Percentiles rank a stretch among this genome's conserved stretches.
These are phyloP conservation scores for Aspergillus heteromorphus DNA, from an alignment of 495 filamentous ascomycete species.

Conservation along the genomic window DNA sequence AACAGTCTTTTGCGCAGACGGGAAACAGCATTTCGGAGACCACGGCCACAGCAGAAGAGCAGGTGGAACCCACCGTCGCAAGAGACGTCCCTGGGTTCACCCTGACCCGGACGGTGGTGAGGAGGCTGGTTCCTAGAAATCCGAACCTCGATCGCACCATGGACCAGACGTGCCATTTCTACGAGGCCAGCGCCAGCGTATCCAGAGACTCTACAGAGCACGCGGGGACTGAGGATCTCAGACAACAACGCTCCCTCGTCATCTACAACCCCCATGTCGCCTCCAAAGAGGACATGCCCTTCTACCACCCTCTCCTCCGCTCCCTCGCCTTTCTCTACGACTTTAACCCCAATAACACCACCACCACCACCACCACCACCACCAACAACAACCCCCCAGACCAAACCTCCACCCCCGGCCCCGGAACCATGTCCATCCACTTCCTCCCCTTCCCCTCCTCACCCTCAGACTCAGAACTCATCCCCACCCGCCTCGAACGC, in stretches of 20 bases:
- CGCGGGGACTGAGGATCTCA: no score
- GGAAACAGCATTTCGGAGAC: neutral
- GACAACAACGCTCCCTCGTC: constrained; percentile 48
- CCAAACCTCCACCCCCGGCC: no score
- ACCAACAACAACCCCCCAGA: no score
- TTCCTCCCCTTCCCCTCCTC: constrained; percentile 23
- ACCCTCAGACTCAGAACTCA: no score
- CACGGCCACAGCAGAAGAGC: neutral
- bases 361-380: no score
- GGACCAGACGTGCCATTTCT: constrained; percentile 77
- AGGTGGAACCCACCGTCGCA: constrained; percentile 22
- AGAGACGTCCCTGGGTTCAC: constrained; percentile 45
- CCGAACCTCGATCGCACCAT: constrained; percentile 64
- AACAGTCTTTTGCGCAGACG: constrained; percentile 11
- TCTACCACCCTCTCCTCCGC: constrained; percentile 75
- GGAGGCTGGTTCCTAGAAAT: constrained; percentile 77
- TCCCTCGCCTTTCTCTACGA: constrained; percentile 70
- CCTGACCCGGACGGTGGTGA: constrained; percentile 57
- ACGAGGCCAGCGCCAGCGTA: constrained; percentile 29
- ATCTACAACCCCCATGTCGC: constrained; percentile 72
- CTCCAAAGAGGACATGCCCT: constrained; percentile 60
- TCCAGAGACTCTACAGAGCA: no score
- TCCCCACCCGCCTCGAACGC: constrained; percentile 53
- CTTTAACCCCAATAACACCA: constrained; percentile 30
- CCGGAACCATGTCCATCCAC: constrained; percentile 26